These are phyloP conservation scores for Cajanus cajan DNA, from an alignment of 306 rosid species.

Conservation along the genomic window DNA sequence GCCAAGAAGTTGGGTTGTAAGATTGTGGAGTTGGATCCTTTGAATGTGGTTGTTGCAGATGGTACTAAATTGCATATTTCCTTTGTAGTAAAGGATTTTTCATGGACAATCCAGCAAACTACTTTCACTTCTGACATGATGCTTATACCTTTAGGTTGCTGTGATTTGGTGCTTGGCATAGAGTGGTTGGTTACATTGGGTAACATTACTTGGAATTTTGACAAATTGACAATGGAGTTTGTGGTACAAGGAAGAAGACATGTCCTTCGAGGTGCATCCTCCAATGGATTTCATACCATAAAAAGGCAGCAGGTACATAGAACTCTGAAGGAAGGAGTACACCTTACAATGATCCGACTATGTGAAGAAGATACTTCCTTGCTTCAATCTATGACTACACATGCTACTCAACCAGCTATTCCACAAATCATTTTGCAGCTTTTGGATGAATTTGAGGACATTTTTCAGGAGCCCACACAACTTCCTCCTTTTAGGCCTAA, in stretches of 20 bases:
- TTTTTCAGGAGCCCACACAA: not conserved
- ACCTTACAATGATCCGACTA: no score
- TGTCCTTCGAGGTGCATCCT: not conserved
- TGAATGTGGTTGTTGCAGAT: not conserved
- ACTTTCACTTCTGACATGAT: not conserved
- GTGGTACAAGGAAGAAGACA: not conserved
- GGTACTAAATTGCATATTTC: not conserved
- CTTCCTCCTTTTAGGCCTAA: not conserved
- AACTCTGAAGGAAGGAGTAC: no score
- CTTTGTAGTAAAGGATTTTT: not conserved
- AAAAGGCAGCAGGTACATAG: not conserved
- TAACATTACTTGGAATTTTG: not conserved
- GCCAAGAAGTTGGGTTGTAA: not conserved
- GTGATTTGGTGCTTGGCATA: not conserved
- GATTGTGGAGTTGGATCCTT: not conserved
- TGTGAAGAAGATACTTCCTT: no score
- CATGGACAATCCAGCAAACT: not conserved
- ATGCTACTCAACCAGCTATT: not conserved
- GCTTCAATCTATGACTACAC: not conserved
- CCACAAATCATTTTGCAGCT: not conserved
- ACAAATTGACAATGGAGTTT: not conserved
- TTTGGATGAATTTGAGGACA: not conserved
- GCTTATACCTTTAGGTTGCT: no score
- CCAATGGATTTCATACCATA: not conserved
- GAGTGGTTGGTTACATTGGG: not conserved